Base-by-base conservation (phyloP, 2,329 filamentous ascomycete genomes). In the Lojkania enalia region DNA sequence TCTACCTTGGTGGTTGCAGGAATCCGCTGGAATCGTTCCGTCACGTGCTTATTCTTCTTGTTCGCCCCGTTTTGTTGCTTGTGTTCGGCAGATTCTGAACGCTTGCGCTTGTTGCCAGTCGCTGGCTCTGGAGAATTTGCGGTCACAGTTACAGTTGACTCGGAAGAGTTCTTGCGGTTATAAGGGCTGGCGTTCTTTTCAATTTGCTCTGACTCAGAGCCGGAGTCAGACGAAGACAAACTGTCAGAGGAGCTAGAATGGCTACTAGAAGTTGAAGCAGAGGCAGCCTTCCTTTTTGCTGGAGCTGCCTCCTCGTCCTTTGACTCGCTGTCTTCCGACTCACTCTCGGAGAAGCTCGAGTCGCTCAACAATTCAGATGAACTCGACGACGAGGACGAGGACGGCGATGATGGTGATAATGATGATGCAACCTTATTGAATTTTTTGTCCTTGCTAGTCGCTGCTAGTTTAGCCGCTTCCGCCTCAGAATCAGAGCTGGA, bases 1-100 rank as follows among this genome's bases (percentile, higher is more conserved):
- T 90, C 86, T 46, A 88, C 86, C 51, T 74, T 73, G 58, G 82
- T 81, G 67, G 85, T 80, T 70, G 81, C 83, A 64, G 82, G 82
- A 66, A 89, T 88, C 61, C 85, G 88, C 50, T 82, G 95, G 75
- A 88, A 96, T 55, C 80, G 90, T 69, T 80, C 61, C 29, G 60
- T 62, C 19, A 63, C 48, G 40, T 63, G 58, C 42, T 53, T 66
- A 46, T 57, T 60, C 48, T 63, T 64, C 60, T 71, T 69, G 37
- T 55, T 49, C 4, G 60, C 7, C 11, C 30, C 30, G 16, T 33
- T 16, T 33, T 9, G 11, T 9, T 27, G 51, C n/a, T 65, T 60
- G 39, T 61, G 46, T 49, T 52, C 43, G 30, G 64, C 47, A 66
- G 12, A 60, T 67, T 44, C 56, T 38, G 58, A 68, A 57, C 61